These are phyloP conservation scores for Vanrija sp. DNA, from an alignment of 1,284 basidiomycete species.

Conservation along the genomic window DNA sequence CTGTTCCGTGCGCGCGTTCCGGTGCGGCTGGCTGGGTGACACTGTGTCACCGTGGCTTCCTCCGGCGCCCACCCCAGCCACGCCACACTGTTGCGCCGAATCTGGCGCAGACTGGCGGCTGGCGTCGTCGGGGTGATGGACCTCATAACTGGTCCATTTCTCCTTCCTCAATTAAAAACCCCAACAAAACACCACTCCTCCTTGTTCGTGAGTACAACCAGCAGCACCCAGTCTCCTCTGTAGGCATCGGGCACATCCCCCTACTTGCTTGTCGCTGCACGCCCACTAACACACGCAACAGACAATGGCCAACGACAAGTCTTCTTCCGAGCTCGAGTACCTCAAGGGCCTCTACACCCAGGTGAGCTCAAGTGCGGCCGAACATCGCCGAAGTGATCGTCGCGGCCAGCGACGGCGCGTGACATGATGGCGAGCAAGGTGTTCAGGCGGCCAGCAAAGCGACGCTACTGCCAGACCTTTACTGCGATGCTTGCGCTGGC, in stretches of 20 bases:
- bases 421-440: not conserved
- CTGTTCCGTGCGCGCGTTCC: too few relatives aligned
- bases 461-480: not conserved
- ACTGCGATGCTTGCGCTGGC: not conserved
- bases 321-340: constrained; percentile 67
- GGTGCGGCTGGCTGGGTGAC: too few relatives aligned
- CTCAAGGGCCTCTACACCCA: constrained; percentile 81
- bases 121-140: too few relatives aligned
- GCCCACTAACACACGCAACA: not conserved
- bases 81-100: too few relatives aligned
- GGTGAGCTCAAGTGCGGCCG: constrained; percentile 30
- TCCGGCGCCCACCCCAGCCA: too few relatives aligned
- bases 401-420: not conserved
- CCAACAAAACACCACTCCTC: not conserved
- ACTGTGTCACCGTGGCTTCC: too few relatives aligned
- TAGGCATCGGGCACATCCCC: too few relatives aligned
- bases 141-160: too few relatives aligned
- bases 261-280: not conserved
- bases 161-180: not conserved
- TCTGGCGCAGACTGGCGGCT: too few relatives aligned
- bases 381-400: not conserved
- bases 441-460: not conserved
- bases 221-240: too few relatives aligned
- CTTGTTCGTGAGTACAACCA: too few relatives aligned
- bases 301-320: constrained; percentile 15